Evolutionary conservation across 805 yeast genomes (phyloP).

Genomic region (Candida fluviatilis): DNA sequence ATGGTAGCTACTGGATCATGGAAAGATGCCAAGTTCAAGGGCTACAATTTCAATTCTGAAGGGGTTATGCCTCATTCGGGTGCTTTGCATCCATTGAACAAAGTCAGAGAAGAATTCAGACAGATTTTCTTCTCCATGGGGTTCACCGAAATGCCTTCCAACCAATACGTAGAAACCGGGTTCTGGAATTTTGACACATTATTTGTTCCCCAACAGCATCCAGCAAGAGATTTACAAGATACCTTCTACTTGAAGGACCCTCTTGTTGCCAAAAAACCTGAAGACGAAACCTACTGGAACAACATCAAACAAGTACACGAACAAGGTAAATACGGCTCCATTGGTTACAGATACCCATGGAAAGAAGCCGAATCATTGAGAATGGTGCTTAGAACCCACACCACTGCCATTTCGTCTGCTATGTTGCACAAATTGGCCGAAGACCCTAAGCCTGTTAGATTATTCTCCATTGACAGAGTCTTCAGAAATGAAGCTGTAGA

Average conservation of each 20-base stretch:
- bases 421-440: constrained; percentile 85
- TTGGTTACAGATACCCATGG: constrained; percentile 99
- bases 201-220: constrained; percentile 98
- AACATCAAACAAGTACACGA: constrained; percentile 83
- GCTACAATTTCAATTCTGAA: constrained; percentile 93
- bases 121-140: constrained; percentile 98
- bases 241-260: constrained; percentile 98
- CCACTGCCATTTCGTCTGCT: constrained; percentile 88
- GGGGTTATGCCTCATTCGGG: constrained; percentile 86
- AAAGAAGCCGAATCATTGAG: constrained; percentile 83
- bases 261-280: constrained; percentile 70
- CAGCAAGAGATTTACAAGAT: constrained; percentile 98
- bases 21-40: constrained; percentile 82
- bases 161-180: constrained; percentile 96
- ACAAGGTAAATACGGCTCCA: constrained; percentile 86
- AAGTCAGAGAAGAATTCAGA: constrained; percentile 96
- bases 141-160: constrained; percentile 98
- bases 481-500: constrained; percentile 99
- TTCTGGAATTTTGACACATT: constrained; percentile 99
- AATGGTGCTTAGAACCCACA: constrained; percentile 94
- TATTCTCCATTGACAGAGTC: constrained; percentile 95
- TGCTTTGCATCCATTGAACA: constrained; percentile 93
- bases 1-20: constrained; percentile 83
- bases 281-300: constrained; percentile 72
- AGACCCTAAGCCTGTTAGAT: constrained; percentile 84